These are phyloP conservation scores for Blastomyces silverae DNA, from an alignment of 2,329 filamentous ascomycete species.

Conservation along the genomic window DNA sequence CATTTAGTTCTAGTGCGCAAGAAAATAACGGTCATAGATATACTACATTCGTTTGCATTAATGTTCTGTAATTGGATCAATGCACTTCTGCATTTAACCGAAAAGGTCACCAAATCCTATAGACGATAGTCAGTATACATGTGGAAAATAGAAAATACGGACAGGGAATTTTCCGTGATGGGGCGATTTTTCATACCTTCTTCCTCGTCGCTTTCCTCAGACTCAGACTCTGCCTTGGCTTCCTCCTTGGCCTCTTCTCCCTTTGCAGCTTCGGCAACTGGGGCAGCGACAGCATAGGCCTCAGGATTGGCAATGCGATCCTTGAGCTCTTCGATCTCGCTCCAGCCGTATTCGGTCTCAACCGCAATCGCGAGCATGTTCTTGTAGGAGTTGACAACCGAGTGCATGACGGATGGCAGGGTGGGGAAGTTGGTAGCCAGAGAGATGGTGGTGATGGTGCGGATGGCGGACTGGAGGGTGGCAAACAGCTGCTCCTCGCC, in stretches of 20 bases:
- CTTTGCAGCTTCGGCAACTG: conserved; percentile 53
- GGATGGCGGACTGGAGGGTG: conserved; percentile 71
- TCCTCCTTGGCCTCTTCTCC: conserved; percentile 48
- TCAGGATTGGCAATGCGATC: conserved; percentile 99
- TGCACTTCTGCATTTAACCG: conserved; percentile 44
- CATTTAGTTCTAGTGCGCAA: conserved; percentile 24
- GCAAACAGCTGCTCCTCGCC: conserved; percentile 89
- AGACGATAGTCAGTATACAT: conserved; percentile 34
- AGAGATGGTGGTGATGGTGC: conserved; percentile 82
- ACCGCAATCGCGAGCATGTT: conserved; percentile 73
- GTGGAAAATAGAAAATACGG: conserved; percentile 20
- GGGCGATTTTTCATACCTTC: conserved; percentile 37
- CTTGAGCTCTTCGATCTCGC: conserved; percentile 95
- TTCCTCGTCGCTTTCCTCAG: conserved; percentile 59
- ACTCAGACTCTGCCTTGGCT: conserved; percentile 56
- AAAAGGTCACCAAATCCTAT: conserved; percentile 75
- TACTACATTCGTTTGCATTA: conserved; percentile 34
- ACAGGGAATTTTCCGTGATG: neutral
- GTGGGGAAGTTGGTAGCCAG: conserved; percentile 94
- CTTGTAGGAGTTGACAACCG: conserved; percentile 96
- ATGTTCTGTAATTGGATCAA: conserved; percentile 25
- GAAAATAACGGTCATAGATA: conserved; percentile 27
- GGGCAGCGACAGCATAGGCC: conserved; percentile 79
- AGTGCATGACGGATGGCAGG: conserved; percentile 92
- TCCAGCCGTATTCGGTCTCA: conserved; percentile 86